phyloP scores from a whole-genome alignment of 495 filamentous ascomycete genomes.

The Diplogelasinospora grovesii region DNA sequence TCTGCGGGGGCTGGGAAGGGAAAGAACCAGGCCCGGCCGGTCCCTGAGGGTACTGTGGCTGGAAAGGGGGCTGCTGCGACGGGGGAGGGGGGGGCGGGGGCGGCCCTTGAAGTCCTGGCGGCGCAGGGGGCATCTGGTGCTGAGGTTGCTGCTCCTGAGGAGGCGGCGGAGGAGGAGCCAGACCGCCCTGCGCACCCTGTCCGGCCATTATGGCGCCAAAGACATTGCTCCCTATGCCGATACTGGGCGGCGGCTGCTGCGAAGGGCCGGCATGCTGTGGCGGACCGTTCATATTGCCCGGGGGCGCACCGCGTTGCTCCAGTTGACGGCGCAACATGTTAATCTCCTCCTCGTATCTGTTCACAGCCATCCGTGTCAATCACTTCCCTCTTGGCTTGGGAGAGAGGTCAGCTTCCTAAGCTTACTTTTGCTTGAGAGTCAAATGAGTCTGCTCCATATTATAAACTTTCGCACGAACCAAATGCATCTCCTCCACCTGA shows the following conservation, averaged over 20 bases:
- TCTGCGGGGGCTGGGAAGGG: conserved; percentile 64
- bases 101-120: conserved; percentile 57
- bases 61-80: conserved; percentile 44
- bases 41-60: conserved; percentile 45
- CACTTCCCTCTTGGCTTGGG: too few relatives aligned
- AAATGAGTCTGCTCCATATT: conserved; percentile 82
- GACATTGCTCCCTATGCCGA: conserved; percentile 88
- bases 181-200: conserved; percentile 74
- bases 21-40: conserved; percentile 45
- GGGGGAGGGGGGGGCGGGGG: conserved; percentile 52
- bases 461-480: conserved; percentile 86
- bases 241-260: conserved; percentile 61
- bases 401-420: neutral
- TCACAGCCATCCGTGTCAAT: conserved; percentile 5
- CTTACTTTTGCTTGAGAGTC: conserved; percentile 83
- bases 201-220: conserved; percentile 96
- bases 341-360: conserved; percentile 91
- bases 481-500: conserved; percentile 87
- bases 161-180: conserved; percentile 78
- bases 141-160: conserved; percentile 48
- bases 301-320: conserved; percentile 68
- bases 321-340: conserved; percentile 78
- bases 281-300: conserved; percentile 55
- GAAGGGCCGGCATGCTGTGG: conserved; percentile 70
- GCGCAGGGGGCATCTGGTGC: conserved; percentile 58